Evolutionary conservation across 2,329 filamentous ascomycete genomes (phyloP), one percentile per base, ranked within the genome.

Genomic region (Fusarium sp.): DNA sequence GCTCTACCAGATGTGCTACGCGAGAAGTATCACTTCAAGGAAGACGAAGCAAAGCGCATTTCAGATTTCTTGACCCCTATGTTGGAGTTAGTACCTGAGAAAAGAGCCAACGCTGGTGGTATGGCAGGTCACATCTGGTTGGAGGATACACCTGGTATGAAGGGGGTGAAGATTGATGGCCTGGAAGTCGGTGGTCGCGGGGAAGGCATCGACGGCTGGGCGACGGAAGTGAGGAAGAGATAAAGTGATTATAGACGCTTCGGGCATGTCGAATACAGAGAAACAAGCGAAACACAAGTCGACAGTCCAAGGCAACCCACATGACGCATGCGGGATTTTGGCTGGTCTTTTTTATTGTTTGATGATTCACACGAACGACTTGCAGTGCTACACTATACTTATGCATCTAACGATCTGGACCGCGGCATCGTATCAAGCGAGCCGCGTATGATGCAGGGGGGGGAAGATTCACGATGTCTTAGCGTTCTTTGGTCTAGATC

Each of bases 1-100:
- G 94, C 95, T 0, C 85, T 99, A 9, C 90, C 95, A 0, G 95
- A 98, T 77, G 96, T 99, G 3, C 86, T 99, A 35, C 89, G 92
- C 67, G 96, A 99, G 82, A 99, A 99, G 80, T 99, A 99, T 78
- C 96, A 98, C 81, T 98, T 97, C 82, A 91, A 89, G 71, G 89
- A 93, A 65, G 87, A 97, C 54, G 94, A 98, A 75, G 90, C 89
- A 46, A 92, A 91, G 82, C 89, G 89, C 50, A 89, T 98, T 70
- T 87, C 91, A 18, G 92, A 93, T 32, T 98, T 99, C 82, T 81
- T 99, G 62, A 86, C 91, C 2, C 96, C 96, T 1, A 97, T 98
- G 94, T 85, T 99, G 41, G 94, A 98, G 80, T 85, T 99, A 27
- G 83, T 94, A 42, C 96, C 96, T 0, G 93, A 95, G 66, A 93